These are phyloP conservation scores for Paracamarosporium sp. DNA, from an alignment of 2,329 filamentous ascomycete species.

Conservation along the genomic window DNA sequence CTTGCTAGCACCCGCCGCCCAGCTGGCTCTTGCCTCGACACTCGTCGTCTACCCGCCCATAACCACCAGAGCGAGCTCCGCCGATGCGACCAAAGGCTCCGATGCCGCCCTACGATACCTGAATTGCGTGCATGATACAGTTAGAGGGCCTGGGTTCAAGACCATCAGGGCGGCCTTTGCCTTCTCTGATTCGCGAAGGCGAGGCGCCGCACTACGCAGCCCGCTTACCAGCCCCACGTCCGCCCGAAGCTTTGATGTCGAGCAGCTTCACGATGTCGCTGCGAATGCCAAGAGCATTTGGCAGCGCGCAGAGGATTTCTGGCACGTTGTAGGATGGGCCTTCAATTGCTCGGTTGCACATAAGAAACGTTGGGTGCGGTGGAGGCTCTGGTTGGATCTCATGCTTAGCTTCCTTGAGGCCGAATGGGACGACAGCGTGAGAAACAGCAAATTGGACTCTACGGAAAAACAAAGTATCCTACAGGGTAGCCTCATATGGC, in stretches of 20 bases:
- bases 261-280: slow-evolving; percentile 40
- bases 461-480: slow-evolving; percentile 40
- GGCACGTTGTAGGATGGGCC: slow-evolving; percentile 87
- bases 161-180: slow-evolving; percentile 74
- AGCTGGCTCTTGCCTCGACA: slow-evolving; percentile 79
- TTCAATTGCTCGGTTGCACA: slow-evolving; percentile 85
- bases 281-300: slow-evolving; percentile 73
- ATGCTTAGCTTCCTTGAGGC: slow-evolving; percentile 79
- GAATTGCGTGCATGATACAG: slow-evolving; percentile 67
- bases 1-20: slow-evolving; percentile 71
- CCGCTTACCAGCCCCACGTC: slow-evolving; percentile 32
- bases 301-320: slow-evolving; percentile 82
- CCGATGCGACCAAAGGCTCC: slow-evolving; percentile 68
- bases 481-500: slow-evolving; percentile 64
- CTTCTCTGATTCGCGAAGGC: slow-evolving; percentile 57
- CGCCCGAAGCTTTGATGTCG: slow-evolving; percentile 48
- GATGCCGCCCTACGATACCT: slow-evolving; percentile 74
- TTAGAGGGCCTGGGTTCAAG: slow-evolving; percentile 71
- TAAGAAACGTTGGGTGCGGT: slow-evolving; percentile 78
- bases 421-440: slow-evolving; percentile 68
- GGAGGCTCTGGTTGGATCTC: slow-evolving; percentile 80
- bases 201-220: slow-evolving; percentile 20
- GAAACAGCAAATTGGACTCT: slow-evolving; percentile 28
- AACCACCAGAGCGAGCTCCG: slow-evolving; percentile 73
- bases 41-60: slow-evolving; percentile 81